phyloP scores from a whole-genome alignment of 768 basidiomycete species.

The Lepiota venenata region DNA sequence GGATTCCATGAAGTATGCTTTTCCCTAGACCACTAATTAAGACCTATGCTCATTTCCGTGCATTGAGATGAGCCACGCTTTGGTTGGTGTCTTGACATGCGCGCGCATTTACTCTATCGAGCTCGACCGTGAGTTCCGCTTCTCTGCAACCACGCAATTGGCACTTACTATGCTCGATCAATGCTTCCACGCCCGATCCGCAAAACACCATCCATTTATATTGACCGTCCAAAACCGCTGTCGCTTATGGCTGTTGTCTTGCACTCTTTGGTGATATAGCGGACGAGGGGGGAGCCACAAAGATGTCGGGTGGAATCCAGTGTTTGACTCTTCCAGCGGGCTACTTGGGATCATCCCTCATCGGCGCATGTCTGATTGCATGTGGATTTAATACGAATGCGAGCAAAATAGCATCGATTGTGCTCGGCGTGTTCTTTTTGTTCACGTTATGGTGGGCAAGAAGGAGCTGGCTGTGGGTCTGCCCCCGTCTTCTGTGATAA shows the following conservation, averaged over 20 bases:
- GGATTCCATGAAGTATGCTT: slow-evolving; percentile 78
- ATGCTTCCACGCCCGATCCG: too few relatives aligned
- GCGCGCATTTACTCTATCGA: slow-evolving; percentile 84
- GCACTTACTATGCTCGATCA: not conserved
- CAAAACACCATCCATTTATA: too few relatives aligned
- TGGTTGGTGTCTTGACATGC: slow-evolving; percentile 78
- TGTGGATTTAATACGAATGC: slow-evolving; percentile 90
- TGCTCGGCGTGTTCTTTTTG: slow-evolving; percentile 81
- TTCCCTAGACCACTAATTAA: not conserved
- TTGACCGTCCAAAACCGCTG: too few relatives aligned
- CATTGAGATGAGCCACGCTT: slow-evolving; percentile 79
- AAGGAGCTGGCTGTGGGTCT: slow-evolving; percentile 63
- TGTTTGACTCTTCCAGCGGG: slow-evolving; percentile 81
- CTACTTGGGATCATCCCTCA: slow-evolving; percentile 81
- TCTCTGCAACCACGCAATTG: not conserved
- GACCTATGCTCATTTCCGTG: slow-evolving; percentile 3
- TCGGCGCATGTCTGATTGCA: slow-evolving; percentile 83
- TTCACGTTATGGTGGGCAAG: slow-evolving; percentile 89
- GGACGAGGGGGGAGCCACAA: slow-evolving; percentile 85
- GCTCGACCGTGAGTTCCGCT: slow-evolving; percentile 67
- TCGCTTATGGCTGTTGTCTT: too few relatives aligned
- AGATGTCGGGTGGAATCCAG: slow-evolving; percentile 82
- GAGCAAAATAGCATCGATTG: slow-evolving; percentile 78
- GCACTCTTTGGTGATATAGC: slow-evolving; percentile 35
- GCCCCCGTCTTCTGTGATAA: not conserved